Base-by-base conservation (phyloP, 202 grass and related monocot species). In the Sporobolus alterniflorus region DNA sequence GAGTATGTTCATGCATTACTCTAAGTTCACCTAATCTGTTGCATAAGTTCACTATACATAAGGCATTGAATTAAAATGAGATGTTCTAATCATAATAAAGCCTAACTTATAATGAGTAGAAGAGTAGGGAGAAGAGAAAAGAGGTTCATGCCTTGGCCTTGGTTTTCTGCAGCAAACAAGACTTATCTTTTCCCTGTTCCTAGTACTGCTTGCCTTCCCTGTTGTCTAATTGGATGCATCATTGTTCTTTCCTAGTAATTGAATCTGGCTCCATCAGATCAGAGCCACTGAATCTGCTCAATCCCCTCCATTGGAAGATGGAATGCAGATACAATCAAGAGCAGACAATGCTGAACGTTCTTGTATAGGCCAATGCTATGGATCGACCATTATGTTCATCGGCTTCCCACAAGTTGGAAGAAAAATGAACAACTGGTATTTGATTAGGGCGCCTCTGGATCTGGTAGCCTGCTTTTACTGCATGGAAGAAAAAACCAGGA, bases 401-500 rank as follows among this genome's bases (percentile, higher is more conserved):
- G 46, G 47, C 21, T 56, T 34, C 36, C 13, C 48, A 57, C 16
- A 75, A 76, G 28, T 26, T 44, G 21, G 21, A 57, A 44, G 9
- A 55, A 70, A 56, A 44, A 77, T 44, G 25, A 14, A 54, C 14
- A 41, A 20, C 15, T 41, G 47, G 41, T 65, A 24, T 14, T 54
- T 66, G 57, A 17, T 73, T 73, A 43, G 14, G 18, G 25, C 29
- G 14, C 21, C 36, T 79, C 22, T 80, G 34, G 56, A 83, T 67
- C 16, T 47, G 77, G 41, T 36, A 67, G 61, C 20, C 47, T 81
- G 48, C 22, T 80, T 79, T 80, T 72, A 15, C 29, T 55, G 74
- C 14, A 78, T 25, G 25, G 50, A 75, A 77, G n/a, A 29, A 29
- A n/a, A n/a, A 39, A 39, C 22, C 46, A 11, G 32, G 60, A 33